These are phyloP conservation scores for Gossypium stocksii DNA, from an alignment of 345 rosid species.

Conservation along the genomic window DNA sequence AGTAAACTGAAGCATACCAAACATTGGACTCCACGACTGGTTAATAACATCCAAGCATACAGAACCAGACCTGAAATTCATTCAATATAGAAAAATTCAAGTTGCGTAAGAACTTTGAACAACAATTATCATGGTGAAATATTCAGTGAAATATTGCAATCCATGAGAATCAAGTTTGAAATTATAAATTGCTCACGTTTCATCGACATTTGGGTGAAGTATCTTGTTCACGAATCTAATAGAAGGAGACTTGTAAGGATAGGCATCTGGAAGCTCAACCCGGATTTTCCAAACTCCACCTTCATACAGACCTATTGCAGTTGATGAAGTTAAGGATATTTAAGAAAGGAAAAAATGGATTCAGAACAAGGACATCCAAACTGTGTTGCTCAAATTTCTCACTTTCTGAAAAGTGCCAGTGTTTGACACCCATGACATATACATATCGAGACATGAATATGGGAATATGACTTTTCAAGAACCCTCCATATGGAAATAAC, in stretches of 20 bases:
- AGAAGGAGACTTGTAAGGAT: slow-evolving; percentile 75
- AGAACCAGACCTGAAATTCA: slow-evolving; percentile 54
- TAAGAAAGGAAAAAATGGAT: background rate
- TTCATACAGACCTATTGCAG: slow-evolving; percentile 54
- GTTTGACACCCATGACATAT: background rate
- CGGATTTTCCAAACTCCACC: slow-evolving; percentile 75
- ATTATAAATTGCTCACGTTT: slow-evolving; percentile 42
- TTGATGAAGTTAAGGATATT: background rate
- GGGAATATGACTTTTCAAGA: background rate
- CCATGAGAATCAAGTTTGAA: slow-evolving; percentile 5
- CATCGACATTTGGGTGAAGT: slow-evolving; percentile 75
- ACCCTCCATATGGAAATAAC: background rate
- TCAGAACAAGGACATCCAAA: background rate
- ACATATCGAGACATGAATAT: background rate
- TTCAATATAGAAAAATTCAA: slow-evolving; percentile 1
- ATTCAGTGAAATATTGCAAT: background rate
- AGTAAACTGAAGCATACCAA: slow-evolving; percentile 36
- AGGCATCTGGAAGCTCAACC: slow-evolving; percentile 74
- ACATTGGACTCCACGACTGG: slow-evolving; percentile 84
- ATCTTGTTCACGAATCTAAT: slow-evolving; percentile 71
- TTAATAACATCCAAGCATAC: slow-evolving; percentile 73
- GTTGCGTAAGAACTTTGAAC: background rate
- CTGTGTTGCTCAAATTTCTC: background rate
- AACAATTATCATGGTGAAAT: background rate
- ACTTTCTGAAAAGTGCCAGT: background rate